Evolutionary conservation across 768 basidiomycete species (phyloP).

Genomic region (Mycena kentingensis): DNA sequence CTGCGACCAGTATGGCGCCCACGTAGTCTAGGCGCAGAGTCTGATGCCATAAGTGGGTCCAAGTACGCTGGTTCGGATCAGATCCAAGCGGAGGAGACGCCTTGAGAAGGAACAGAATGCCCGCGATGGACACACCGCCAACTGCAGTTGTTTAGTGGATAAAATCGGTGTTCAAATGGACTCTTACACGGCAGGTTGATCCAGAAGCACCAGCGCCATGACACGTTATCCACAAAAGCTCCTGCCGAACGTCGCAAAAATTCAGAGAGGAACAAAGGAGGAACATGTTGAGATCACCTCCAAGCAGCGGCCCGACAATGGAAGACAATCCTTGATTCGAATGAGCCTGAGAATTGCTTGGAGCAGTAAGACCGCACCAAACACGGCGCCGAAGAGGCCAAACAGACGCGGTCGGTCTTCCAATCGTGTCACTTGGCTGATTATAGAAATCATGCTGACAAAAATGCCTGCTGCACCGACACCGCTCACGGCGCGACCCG

Average conservation of each 20-base stretch:
- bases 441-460: neutral
- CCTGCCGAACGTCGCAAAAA: too few species aligned
- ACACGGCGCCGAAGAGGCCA: neutral
- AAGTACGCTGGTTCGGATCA: neutral
- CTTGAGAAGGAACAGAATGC: slow-evolving; percentile 4
- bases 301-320: neutral
- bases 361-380: too few species aligned
- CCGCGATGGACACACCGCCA: slow-evolving; percentile 6
- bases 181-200: slow-evolving; percentile 5
- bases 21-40: slow-evolving; percentile 36
- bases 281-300: neutral
- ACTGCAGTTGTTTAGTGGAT: too few species aligned
- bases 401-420: neutral
- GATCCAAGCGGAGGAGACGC: slow-evolving; percentile 1
- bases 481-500: neutral
- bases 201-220: slow-evolving; percentile 2
- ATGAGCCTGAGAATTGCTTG: too few species aligned
- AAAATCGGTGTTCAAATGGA: too few species aligned
- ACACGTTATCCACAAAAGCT: slow-evolving; percentile 22
- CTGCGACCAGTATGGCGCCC: slow-evolving; percentile 38
- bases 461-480: neutral
- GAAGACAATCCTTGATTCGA: too few species aligned
- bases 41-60: slow-evolving; percentile 2
- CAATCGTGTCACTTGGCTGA: neutral
- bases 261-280: too few species aligned